Conservation (phyloP, 805 yeast genomes). For the Sugiyamaella americana region DNA sequence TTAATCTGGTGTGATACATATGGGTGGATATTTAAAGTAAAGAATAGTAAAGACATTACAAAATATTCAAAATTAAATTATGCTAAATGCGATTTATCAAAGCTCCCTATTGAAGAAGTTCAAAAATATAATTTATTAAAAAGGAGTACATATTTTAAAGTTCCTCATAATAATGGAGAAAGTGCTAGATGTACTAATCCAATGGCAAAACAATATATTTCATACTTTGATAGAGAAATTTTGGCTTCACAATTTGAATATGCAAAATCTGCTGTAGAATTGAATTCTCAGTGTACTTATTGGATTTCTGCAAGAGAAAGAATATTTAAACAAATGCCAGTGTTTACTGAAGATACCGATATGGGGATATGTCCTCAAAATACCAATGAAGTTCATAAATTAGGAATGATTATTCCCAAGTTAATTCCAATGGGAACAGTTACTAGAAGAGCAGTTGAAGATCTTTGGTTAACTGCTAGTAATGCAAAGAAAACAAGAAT, state of each 20-base stretch:
- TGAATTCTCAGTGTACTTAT: slow-evolving; percentile 76
- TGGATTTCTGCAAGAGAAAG: slow-evolving; percentile 91
- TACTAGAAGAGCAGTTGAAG: slow-evolving; percentile 93
- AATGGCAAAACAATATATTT: slow-evolving; percentile 67
- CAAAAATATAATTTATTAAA: slow-evolving; percentile 28
- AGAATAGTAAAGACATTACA: slow-evolving; percentile 24
- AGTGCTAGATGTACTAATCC: slow-evolving; percentile 64
- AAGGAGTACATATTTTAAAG: slow-evolving; percentile 44
- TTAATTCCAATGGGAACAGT: slow-evolving; percentile 93
- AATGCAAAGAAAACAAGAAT: slow-evolving; percentile 80
- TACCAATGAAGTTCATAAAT: slow-evolving; percentile 11
- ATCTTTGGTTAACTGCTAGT: slow-evolving; percentile 96
- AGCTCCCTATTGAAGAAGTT: slow-evolving; percentile 9
- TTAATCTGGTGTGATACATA: slow-evolving; percentile 67
- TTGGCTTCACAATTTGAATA: slow-evolving; percentile 63
- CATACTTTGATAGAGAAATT: slow-evolving; percentile 65
- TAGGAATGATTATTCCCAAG: slow-evolving; percentile 79
- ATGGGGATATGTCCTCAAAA: slow-evolving; percentile 17
- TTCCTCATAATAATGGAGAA: slow-evolving; percentile 88
- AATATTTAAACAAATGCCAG: slow-evolving; percentile 79
- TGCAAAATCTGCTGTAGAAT: slow-evolving; percentile 72
- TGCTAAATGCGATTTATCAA: slow-evolving; percentile 18
- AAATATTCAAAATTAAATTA: slow-evolving; percentile 36
- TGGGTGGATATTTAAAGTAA: slow-evolving; percentile 88
- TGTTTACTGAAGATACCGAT: slow-evolving; percentile 38